phyloP scores from a whole-genome alignment of 306 rosid species.

The cucumber (Cucumis sativus) region DNA sequence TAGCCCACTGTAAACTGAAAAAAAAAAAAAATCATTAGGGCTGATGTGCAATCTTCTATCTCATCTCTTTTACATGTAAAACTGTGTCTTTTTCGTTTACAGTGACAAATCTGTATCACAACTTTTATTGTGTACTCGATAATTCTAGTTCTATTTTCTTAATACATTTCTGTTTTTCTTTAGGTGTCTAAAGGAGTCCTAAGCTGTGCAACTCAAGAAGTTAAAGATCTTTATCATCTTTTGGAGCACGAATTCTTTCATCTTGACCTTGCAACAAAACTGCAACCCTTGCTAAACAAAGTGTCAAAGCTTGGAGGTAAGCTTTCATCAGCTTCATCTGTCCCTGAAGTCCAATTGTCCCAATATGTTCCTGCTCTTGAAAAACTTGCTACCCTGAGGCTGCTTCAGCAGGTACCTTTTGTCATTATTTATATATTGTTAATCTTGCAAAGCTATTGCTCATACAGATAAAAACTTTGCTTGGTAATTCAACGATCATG shows the following conservation, averaged over 20 bases:
- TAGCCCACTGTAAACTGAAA: no score
- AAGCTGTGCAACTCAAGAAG: slow-evolving; percentile 91
- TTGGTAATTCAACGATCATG: background rate
- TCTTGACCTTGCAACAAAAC: slow-evolving; percentile 65
- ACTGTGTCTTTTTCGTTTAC: background rate
- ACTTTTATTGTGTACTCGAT: background rate
- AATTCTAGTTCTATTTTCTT: background rate
- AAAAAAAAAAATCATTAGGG: background rate
- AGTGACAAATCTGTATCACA: background rate
- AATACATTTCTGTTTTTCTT: background rate
- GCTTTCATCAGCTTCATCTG: slow-evolving; percentile 80
- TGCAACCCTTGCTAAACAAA: slow-evolving; percentile 59
- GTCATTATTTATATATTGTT: background rate
- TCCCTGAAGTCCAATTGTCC: slow-evolving; percentile 79
- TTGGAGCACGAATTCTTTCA: slow-evolving; percentile 80
- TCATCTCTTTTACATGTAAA: background rate
- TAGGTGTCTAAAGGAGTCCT: slow-evolving; percentile 83
- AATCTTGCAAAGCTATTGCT: background rate
- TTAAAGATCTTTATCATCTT: slow-evolving; percentile 78
- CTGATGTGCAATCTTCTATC: background rate
- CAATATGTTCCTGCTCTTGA: slow-evolving; percentile 70
- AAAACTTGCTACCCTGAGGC: slow-evolving; percentile 79
- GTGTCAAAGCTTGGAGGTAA: slow-evolving; percentile 79
- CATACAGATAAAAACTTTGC: background rate
- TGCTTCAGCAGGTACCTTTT: slow-evolving; percentile 76